A percentile compares a stretch with the other conserved stretches of the same genome.
Evolutionary conservation across 169 alveolate species (phyloP).

Genomic region (Plasmodium vinckei): DNA sequence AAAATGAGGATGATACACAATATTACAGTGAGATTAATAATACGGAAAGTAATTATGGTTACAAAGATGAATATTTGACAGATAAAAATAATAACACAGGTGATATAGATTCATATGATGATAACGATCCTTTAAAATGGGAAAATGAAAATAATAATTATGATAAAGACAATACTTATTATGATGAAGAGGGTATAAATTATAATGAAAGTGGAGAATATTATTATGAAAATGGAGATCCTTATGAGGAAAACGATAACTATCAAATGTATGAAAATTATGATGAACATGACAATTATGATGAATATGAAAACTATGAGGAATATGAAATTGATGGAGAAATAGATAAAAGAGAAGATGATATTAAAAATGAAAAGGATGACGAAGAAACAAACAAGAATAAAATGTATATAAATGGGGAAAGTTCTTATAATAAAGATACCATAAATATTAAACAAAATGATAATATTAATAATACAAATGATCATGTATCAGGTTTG

Average conservation of each 20-base stretch:
- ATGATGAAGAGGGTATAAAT: constrained; percentile 7
- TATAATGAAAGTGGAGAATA: constrained; percentile 10
- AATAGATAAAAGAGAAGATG: too few species aligned
- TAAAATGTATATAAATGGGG: too few species aligned
- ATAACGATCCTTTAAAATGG: neutral
- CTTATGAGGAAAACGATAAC: constrained; percentile 22
- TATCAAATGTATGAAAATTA: constrained; percentile 3
- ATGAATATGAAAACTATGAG: neutral
- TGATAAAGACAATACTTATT: constrained; percentile 1
- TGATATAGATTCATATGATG: too few species aligned
- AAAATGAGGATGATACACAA: constrained; percentile 15
- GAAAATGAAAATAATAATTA: constrained; percentile 1
- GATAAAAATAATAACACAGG: too few species aligned
- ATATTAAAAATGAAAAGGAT: too few species aligned
- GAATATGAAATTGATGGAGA: neutral
- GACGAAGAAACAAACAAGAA: too few species aligned
- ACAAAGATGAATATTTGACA: too few species aligned
- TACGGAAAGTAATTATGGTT: neutral
- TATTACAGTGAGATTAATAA: neutral
- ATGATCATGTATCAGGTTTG: too few species aligned
- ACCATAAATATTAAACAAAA: too few species aligned
- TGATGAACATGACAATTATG: neutral
- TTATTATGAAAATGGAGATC: constrained; percentile 26
- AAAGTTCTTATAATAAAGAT: too few species aligned
- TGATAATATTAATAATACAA: too few species aligned